Base-by-base conservation (phyloP, 1,284 basidiomycete species). In the Porogramme epimiltina region DNA sequence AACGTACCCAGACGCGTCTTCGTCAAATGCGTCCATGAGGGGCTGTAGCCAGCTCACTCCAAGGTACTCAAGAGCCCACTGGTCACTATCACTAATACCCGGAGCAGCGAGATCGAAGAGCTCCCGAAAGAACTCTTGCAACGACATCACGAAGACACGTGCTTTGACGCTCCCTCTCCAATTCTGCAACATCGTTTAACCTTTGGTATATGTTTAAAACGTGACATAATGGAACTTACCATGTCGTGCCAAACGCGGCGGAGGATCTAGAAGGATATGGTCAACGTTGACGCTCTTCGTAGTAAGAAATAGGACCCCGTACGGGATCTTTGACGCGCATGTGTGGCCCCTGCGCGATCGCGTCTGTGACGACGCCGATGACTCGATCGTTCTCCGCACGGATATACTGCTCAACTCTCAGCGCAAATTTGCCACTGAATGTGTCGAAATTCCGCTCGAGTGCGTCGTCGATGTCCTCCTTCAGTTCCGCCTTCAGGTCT, bases 1-100 rank as follows among this genome's bases (percentile, higher is more conserved):
- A 2, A 71, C 56, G 45, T 67, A 70, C 0, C 68, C 67, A 13
- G 60, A 64, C 0, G 61, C 66, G 43, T 73, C 70, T 23, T 65
- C 65, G 46, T 72, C 70, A 36, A 70, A 64, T 0, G 66, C 67
- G 36, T 68, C 66, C 34, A 63, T 45, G 43, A 69, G 52, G 2
- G 62, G 55, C 28, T 56, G 59, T 9, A 64, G 38, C 43, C 54
- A 54, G 3, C 51, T 33, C 10, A 57, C 23, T 13, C 45, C 47
- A 37, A 66, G 51, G 38, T 54, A 66, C 2, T 55, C 46, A 3
- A 65, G 45, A 0, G 61, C 53, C 63, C 64, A 67, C 31, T 45
- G 40, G 43, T 63, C 59, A 13, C 28, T 48, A 18, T 51, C 39
- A 6, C 42, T 31, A 15, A 19, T 19, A 13, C 36, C 25, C 3